Evolutionary conservation across 495 filamentous ascomycete species (phyloP).

Genomic region (Hypoxylon lienhwacheense): DNA sequence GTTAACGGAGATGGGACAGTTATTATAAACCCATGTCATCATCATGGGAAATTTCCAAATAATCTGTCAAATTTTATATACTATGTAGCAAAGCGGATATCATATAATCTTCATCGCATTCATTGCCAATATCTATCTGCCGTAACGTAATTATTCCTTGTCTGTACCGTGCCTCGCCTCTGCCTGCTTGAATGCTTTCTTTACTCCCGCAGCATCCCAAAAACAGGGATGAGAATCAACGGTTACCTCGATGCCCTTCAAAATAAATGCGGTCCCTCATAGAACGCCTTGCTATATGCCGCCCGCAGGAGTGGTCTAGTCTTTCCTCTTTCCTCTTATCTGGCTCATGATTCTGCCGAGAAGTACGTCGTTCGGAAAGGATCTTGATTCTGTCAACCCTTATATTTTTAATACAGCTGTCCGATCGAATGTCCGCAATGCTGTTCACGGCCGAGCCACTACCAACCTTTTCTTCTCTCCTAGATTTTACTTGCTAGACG

Average conservation of each 20-base stretch:
- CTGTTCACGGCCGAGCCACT: too few species aligned
- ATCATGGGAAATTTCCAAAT: too few species aligned
- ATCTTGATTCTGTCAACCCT: neutral
- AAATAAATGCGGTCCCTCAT: conserved; percentile 13
- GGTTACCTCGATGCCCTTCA: neutral
- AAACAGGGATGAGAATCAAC: conserved; percentile 1
- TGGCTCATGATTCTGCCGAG: neutral
- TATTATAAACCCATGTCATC: too few species aligned
- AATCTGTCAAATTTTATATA: too few species aligned
- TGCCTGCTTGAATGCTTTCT: neutral
- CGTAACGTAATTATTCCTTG: neutral
- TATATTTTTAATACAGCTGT: neutral
- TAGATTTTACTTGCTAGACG: conserved; percentile 26
- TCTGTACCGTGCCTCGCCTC: conserved; percentile 2
- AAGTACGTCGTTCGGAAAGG: neutral
- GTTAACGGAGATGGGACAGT: too few species aligned
- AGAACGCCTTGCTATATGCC: conserved; percentile 28
- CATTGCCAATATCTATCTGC: conserved; percentile 15
- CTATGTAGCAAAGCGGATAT: neutral
- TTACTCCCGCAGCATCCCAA: conserved; percentile 2
- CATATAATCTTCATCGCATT: conserved; percentile 17
- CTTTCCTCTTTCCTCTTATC: neutral
- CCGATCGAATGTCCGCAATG: neutral
- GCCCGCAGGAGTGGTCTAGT: conserved; percentile 6
- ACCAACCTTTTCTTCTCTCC: too few species aligned